phyloP scores from a whole-genome alignment of 1,284 basidiomycete genomes.

The Somion occarium region DNA sequence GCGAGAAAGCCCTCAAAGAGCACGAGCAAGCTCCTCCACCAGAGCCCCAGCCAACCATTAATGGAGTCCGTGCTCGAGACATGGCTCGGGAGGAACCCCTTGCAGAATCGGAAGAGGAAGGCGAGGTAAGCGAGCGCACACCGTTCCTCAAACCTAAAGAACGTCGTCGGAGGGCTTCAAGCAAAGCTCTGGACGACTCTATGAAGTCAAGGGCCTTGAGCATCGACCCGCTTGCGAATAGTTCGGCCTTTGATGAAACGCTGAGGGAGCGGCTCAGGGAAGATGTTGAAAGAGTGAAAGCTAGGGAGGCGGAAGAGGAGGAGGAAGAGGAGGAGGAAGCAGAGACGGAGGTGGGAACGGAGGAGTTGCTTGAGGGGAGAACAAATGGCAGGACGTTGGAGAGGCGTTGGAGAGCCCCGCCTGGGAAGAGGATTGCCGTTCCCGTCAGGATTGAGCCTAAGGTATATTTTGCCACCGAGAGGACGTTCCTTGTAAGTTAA shows the following conservation, averaged over 20 bases:
- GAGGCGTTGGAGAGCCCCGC: conserved; percentile 75
- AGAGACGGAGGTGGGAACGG: too few relatives aligned
- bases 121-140: conserved; percentile 36
- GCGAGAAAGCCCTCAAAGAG: conserved; percentile 74
- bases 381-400: conserved; percentile 56
- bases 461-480: conserved; percentile 95
- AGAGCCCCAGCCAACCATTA: neutral
- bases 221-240: conserved; percentile 83
- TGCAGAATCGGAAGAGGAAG: conserved; percentile 22
- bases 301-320: conserved; percentile 29
- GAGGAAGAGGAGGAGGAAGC: conserved; percentile 33
- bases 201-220: conserved; percentile 44
- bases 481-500: conserved; percentile 75
- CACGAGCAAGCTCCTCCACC: conserved; percentile 18
- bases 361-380: conserved; percentile 25
- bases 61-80: conserved; percentile 10
- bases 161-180: conserved; percentile 18
- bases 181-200: conserved; percentile 17
- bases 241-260: conserved; percentile 77
- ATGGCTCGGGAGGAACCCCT: conserved; percentile 9
- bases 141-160: conserved; percentile 29
- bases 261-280: conserved; percentile 58
- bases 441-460: conserved; percentile 96
- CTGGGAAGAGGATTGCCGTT: conserved; percentile 88
- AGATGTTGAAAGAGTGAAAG: conserved; percentile 25